Evolutionary conservation across 495 filamentous ascomycete genomes (phyloP).

Genomic region (Rostrohypoxylon terebratum): DNA sequence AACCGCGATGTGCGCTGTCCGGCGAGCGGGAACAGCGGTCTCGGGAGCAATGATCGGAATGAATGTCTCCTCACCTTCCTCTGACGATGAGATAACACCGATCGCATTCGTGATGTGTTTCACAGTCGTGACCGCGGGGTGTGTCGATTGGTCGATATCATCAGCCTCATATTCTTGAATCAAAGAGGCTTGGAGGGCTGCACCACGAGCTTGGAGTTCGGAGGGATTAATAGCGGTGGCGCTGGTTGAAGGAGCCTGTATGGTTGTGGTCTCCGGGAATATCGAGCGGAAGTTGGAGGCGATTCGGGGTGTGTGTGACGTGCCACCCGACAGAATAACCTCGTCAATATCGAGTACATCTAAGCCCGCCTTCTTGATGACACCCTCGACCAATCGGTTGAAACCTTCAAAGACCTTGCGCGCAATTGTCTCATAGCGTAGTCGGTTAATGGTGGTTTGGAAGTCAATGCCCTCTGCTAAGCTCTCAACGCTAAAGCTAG

Average conservation of each 20-base stretch:
- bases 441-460: slow-evolving; percentile 87
- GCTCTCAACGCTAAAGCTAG: slow-evolving; percentile 89
- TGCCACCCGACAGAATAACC: slow-evolving; percentile 92
- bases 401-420: slow-evolving; percentile 87
- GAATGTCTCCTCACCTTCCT: slow-evolving; percentile 73
- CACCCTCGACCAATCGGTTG: slow-evolving; percentile 83
- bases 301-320: slow-evolving; percentile 93
- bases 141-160: slow-evolving; percentile 95
- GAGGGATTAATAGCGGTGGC: slow-evolving; percentile 89
- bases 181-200: slow-evolving; percentile 93
- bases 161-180: slow-evolving; percentile 91
- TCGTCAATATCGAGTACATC: slow-evolving; percentile 94
- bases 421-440: slow-evolving; percentile 91
- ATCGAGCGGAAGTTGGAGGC: slow-evolving; percentile 77
- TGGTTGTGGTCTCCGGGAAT: slow-evolving; percentile 82
- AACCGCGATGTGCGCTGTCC: slow-evolving; percentile 78
- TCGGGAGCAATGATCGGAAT: slow-evolving; percentile 81
- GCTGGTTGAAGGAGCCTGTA: slow-evolving; percentile 84
- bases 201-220: slow-evolving; percentile 87
- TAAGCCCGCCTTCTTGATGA: slow-evolving; percentile 89
- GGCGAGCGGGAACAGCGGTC: slow-evolving; percentile 89
- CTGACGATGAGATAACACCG: slow-evolving; percentile 81
- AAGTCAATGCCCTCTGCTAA: slow-evolving; percentile 91
- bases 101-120: slow-evolving; percentile 90
- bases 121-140: slow-evolving; percentile 93